Evolutionary conservation across 495 filamentous ascomycete genomes (phyloP), one percentile per base, ranked within the genome.

Genomic region (Staphylotrichum longicolle): DNA sequence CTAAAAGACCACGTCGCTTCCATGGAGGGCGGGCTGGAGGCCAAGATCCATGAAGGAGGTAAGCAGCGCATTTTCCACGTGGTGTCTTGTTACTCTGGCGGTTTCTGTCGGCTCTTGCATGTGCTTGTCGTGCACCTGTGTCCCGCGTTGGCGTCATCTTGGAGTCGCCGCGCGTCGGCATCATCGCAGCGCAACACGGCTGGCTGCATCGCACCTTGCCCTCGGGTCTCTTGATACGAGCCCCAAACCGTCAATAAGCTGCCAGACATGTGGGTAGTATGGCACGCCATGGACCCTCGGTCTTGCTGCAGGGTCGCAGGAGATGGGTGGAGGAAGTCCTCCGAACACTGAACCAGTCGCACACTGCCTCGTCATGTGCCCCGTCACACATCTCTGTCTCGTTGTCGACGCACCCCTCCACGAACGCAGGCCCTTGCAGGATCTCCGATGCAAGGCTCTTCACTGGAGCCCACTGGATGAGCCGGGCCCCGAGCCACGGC

Each of bases 21-120:
- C 57, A 97, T 99, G 93, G 82, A 88, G 20, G 91, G 91, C 54
- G 88, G 89, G 63, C 83, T 99, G 44, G 95, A 98, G 76, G 91
- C 94, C 35, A 85, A 80, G 68, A 86, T 99, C 48, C 82, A 96
- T 66, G 94, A 99, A 90, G 95, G 91, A 78, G 93, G 91, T 90
- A 80, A 81, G 88, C 77, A 60, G 34, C 49, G 55, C 63, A 64
- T 55, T 59, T 35, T 37, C 34, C 46, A 51, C 39, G 9, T 50
- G 44, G 27, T 62, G 37, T 63, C 55, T 3, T 47, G 6, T 48
- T 2, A 30, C 6, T 46, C n/a, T 10, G 47, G 20, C 66, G 72
- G 65, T 72, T 78, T 77, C 66, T 74, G 63, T 75, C 75, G 75
- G 73, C 76, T 74, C 60, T 70, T 33, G 32, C 27, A 7, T 37